These are phyloP conservation scores for Hibiscus syriacus DNA, from an alignment of 345 rosid genomes.

Conservation along the genomic window DNA sequence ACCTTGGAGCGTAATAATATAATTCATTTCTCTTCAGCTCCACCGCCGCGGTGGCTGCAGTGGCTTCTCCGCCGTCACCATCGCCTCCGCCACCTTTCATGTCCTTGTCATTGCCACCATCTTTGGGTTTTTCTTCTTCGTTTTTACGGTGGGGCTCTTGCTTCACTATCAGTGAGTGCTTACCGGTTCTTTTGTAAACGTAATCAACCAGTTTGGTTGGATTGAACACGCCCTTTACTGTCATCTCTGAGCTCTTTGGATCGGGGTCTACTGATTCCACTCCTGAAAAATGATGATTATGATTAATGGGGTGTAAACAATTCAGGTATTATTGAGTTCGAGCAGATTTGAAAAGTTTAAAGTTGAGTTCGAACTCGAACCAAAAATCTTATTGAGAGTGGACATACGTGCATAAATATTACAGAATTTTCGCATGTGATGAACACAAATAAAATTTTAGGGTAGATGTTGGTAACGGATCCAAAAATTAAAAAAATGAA, in stretches of 20 bases:
- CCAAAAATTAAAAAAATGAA: too few relatives aligned
- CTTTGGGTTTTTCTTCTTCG: conserved; percentile 36
- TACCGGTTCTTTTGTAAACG: conserved; percentile 69
- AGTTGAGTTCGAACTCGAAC: too few relatives aligned
- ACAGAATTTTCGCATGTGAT: too few relatives aligned
- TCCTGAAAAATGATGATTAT: too few relatives aligned
- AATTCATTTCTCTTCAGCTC: conserved; percentile 62
- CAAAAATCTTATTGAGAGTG: too few relatives aligned
- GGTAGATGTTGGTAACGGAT: too few relatives aligned
- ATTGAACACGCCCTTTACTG: conserved; percentile 80
- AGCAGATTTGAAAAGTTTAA: too few relatives aligned
- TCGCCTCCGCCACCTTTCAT: conserved; percentile 1
- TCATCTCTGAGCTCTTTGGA: conserved; percentile 74
- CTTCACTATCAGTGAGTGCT: conserved; percentile 62
- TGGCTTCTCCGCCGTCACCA: neutral
- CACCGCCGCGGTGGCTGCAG: conserved; percentile 29
- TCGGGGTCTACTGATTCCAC: conserved; percentile 93
- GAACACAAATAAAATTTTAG: too few relatives aligned
- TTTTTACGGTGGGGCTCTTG: conserved; percentile 45
- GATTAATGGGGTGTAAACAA: too few relatives aligned
- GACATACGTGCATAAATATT: too few relatives aligned
- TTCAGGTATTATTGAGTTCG: too few relatives aligned
- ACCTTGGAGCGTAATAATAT: conserved; percentile 37
- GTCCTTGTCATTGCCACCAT: conserved; percentile 12
- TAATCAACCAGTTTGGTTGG: conserved; percentile 58